A percentile compares a stretch with the other conserved stretches of the same genome.
Conservation (phyloP, 2,329 filamentous ascomycete species). For the Alternaria atra region DNA sequence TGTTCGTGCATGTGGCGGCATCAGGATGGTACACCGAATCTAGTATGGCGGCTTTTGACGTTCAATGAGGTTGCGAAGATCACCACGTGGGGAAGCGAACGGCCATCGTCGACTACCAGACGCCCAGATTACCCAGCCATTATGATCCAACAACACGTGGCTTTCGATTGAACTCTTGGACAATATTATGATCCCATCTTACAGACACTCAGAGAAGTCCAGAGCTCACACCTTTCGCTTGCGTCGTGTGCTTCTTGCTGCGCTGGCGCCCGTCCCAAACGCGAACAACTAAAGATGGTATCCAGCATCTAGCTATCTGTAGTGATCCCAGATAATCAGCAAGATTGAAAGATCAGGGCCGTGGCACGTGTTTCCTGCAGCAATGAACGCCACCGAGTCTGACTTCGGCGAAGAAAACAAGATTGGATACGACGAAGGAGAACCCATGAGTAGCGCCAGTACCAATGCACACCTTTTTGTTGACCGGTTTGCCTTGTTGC, state of each 20-base stretch:
- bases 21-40: conserved; percentile 12
- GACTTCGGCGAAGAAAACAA: conserved; percentile 6
- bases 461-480: conserved; percentile 5
- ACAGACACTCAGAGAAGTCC: neutral
- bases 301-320: neutral
- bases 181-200: neutral
- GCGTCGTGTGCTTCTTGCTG: neutral
- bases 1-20: conserved; percentile 25
- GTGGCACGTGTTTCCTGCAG: conserved; percentile 4
- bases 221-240: neutral
- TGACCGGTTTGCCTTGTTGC: conserved; percentile 26
- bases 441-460: conserved; percentile 4
- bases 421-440: conserved; percentile 5
- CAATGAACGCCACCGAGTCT: conserved; percentile 17
- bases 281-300: neutral
- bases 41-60: conserved; percentile 13
- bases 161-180: conserved; percentile 1
- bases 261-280: neutral
- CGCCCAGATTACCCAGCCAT: neutral
- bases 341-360: conserved; percentile 5
- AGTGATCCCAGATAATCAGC: conserved; percentile 1
- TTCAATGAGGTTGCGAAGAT: conserved; percentile 31
- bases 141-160: conserved; percentile 6
- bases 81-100: conserved; percentile 36
- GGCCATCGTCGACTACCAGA: conserved; percentile 18